These are phyloP conservation scores for Plasmopara muralis DNA, from an alignment of 352 stramenopile genomes.

Conservation along the genomic window DNA sequence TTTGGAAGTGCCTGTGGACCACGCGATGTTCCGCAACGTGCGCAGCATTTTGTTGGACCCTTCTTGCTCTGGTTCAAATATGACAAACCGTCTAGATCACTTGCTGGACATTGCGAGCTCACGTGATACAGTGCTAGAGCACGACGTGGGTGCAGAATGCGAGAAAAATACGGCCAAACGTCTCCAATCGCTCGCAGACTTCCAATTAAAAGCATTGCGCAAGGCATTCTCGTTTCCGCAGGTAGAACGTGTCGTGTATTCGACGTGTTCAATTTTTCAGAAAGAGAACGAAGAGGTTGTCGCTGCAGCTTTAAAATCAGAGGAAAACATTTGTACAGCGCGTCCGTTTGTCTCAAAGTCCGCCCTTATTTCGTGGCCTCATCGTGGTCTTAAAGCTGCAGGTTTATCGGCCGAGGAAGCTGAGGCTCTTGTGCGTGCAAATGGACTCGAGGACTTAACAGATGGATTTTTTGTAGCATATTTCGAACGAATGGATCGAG, in stretches of 20 bases:
- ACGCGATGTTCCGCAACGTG: constrained; percentile 81
- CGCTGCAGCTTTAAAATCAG: constrained; percentile 62
- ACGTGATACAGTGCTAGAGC: too few species aligned
- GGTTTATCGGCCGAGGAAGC: constrained; percentile 62
- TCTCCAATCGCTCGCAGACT: constrained; percentile 88
- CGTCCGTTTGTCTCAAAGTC: constrained; percentile 61
- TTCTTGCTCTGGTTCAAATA: constrained; percentile 94
- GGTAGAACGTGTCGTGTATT: constrained; percentile 94
- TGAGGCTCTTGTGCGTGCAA: constrained; percentile 82
- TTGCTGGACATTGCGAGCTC: constrained; percentile 85
- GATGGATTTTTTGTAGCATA: constrained; percentile 97
- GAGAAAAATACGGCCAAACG: constrained; percentile 61
- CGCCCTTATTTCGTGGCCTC: constrained; percentile 64
- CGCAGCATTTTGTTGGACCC: constrained; percentile 93
- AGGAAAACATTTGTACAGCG: too few species aligned
- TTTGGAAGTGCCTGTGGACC: constrained; percentile 75
- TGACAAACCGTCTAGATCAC: constrained; percentile 90
- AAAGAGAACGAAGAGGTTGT: constrained; percentile 96
- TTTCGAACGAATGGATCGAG: constrained; percentile 71
- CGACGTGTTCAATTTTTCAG: constrained; percentile 94
- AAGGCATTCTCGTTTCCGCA: constrained; percentile 93
- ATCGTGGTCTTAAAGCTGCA: constrained; percentile 52
- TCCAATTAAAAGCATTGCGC: constrained; percentile 90
- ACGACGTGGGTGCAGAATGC: constrained; percentile 29
- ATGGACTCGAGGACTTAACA: constrained; percentile 89